These are phyloP conservation scores for Fusarium sp. DNA, from an alignment of 2,329 filamentous ascomycete genomes.

Conservation along the genomic window DNA sequence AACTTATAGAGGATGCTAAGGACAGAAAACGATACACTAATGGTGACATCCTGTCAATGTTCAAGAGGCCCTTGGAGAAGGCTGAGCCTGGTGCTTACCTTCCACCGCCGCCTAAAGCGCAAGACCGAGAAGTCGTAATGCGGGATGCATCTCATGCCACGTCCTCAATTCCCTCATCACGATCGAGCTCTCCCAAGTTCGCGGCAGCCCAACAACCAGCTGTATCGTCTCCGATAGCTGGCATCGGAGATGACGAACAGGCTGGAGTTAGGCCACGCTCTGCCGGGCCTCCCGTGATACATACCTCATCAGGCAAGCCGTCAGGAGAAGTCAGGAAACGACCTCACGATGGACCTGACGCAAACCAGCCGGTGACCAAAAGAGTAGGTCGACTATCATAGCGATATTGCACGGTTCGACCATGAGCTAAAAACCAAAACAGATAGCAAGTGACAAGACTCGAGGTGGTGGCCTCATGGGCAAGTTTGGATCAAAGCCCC, in stretches of 20 bases:
- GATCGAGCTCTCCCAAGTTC: conserved; percentile 28
- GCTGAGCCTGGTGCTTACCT: conserved; percentile 49
- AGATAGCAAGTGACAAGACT: conserved; percentile 52
- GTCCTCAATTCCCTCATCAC: conserved; percentile 23
- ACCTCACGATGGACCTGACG: conserved; percentile 55
- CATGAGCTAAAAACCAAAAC: conserved; percentile 47
- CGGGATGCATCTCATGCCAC: conserved; percentile 35
- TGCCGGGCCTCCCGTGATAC: conserved; percentile 57
- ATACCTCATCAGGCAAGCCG: conserved; percentile 50
- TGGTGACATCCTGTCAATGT: conserved; percentile 67
- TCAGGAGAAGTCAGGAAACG: conserved; percentile 58
- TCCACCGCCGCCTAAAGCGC: conserved; percentile 19
- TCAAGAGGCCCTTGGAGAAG: conserved; percentile 60
- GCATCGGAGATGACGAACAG: conserved; percentile 34
- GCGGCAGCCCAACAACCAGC: conserved; percentile 13
- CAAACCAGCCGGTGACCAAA: conserved; percentile 54
- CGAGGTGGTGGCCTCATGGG: conserved; percentile 53
- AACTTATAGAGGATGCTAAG: conserved; percentile 85
- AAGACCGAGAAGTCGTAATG: conserved; percentile 39
- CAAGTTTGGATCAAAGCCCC: conserved; percentile 55
- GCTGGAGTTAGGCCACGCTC: conserved; percentile 44
- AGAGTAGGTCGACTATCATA: conserved; percentile 54
- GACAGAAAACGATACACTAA: conserved; percentile 80
- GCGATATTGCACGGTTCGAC: neutral
- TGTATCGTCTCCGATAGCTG: conserved; percentile 31